A percentile compares a stretch with the other conserved stretches of the same genome.
phyloP scores from a whole-genome alignment of 345 rosid genomes.

The Nephelium lappaceum region DNA sequence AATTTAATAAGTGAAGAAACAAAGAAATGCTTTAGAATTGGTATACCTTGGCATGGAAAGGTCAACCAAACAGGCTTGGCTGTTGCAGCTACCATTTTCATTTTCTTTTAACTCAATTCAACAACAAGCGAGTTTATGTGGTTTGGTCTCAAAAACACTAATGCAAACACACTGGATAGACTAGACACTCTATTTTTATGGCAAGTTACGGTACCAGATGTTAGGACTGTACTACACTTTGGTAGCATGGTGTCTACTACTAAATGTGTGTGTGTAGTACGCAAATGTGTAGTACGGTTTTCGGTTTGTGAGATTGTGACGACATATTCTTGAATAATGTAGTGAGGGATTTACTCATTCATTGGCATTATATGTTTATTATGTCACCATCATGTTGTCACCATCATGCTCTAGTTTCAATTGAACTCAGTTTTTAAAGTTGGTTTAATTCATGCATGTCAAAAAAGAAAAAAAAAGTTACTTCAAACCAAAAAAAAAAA shows the following conservation, averaged over 20 bases:
- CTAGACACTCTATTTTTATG: too few species aligned
- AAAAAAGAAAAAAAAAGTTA: too few species aligned
- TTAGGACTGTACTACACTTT: background rate
- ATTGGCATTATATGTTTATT: background rate
- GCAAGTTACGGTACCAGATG: too few species aligned
- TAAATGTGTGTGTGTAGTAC: background rate
- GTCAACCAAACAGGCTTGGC: background rate
- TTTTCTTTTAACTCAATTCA: background rate
- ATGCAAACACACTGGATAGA: background rate
- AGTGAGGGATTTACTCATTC: background rate
- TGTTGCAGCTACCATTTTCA: background rate
- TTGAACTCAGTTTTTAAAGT: background rate
- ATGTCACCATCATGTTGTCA: background rate
- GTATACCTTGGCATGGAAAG: slow-evolving; percentile 10
- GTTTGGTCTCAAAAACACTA: background rate
- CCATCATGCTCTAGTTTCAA: background rate
- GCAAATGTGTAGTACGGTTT: background rate
- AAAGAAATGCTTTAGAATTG: background rate
- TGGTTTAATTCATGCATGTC: too few species aligned
- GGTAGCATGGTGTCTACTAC: background rate
- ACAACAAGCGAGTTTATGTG: background rate
- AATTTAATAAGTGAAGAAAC: background rate
- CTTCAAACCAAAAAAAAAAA: too few species aligned
- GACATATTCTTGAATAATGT: background rate
- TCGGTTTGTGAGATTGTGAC: background rate